Base-by-base conservation (phyloP, 495 filamentous ascomycete genomes). In the Tricharina praecox region DNA sequence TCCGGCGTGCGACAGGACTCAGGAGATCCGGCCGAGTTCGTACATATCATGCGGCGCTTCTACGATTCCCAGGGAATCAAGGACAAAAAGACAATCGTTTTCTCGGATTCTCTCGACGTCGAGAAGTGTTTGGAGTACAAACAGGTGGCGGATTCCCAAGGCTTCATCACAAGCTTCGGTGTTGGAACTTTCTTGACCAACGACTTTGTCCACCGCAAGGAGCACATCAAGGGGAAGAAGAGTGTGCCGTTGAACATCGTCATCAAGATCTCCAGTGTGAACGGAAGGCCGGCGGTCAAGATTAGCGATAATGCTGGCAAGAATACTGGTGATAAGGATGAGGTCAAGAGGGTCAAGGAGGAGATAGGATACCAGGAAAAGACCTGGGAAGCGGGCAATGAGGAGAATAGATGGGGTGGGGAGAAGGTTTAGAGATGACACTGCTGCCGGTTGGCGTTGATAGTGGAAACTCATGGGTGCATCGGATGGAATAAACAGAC, bases 241-340 rank as follows among this genome's bases (percentile, higher is more conserved):
- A 94, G 86, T 4, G 74, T 75, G n/a, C 90, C 90, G 0, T 70
- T 97, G 15, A 97, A 97, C 53, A 97, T 97, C 52, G 90, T 97
- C 52, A 93, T 97, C 67, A 97, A 97, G 66, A 71, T 97, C 38
- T 77, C 80, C 45, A 82, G 82, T 10, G 90, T 86, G 0, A 75
- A 68, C 18, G 87, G 87, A 5, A 72, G 75, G n/a, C 76, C 80
- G 0, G 85, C 87, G 0, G 73, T 97, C 55, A 97, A 97, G 70
- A 85, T 97, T 50, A 95, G 88, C 53, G 90, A 97, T 61, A 94
- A 96, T 59, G 72, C 83, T 56, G 85, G 86, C 34, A 97, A 97
- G 70, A 96, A 96, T 51, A 96, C 85, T 0, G 90, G 90, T 10
- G 83, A 94, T 54, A 72, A 73, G 55, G 69, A 66, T 23, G 85